Base-by-base conservation (phyloP, 2,329 filamentous ascomycete species). In the Cordyceps javanica region DNA sequence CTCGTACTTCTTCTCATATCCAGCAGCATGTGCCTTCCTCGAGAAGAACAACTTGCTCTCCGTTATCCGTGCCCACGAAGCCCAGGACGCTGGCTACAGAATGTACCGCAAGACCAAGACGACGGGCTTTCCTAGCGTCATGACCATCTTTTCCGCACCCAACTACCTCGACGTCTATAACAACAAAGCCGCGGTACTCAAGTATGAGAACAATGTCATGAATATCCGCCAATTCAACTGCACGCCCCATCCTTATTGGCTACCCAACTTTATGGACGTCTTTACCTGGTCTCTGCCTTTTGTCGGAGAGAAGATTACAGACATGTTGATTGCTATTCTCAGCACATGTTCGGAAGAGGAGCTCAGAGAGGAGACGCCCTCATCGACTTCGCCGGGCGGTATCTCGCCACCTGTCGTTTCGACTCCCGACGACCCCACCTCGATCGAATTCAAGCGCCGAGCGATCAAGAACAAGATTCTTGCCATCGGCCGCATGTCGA, bases 161-260 rank as follows among this genome's bases (percentile, higher is more conserved):
- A 99, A 99, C 75, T 99, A 99, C 71, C 85, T 99, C 62, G 94
- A 99, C 69, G 92, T 99, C 38, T 99, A 99, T 77, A 99, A 99
- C 85, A 99, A 99, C 82, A 99, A 99, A 80, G 94, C 94, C 2
- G 94, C 94, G 0, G 94, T 99, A 41, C 80, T 99, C 67, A 99
- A 99, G 77, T 99, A 99, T 72, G 94, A 99, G 77, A 99, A 99
- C 76, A 99, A 99, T 69, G 94, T 99, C 61, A 99, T 99, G 94
- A 99, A 99, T 79, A 99, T 99, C 70, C 86, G 94, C 60, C 94
- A 99, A 74, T 99, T 99, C 79, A 99, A 99, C 81, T 99, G 93
- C 82, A 97, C 94, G 23, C 94, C 94, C 34, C 94, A 99, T 73
- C 94, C 94, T 7, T 99, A 99, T 80, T 99, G 94, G 94, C 83